A percentile compares a stretch with the other conserved stretches of the same genome.
Evolutionary conservation across 2,329 filamentous ascomycete genomes (phyloP).

Genomic region (Dactylella cylindrospora): DNA sequence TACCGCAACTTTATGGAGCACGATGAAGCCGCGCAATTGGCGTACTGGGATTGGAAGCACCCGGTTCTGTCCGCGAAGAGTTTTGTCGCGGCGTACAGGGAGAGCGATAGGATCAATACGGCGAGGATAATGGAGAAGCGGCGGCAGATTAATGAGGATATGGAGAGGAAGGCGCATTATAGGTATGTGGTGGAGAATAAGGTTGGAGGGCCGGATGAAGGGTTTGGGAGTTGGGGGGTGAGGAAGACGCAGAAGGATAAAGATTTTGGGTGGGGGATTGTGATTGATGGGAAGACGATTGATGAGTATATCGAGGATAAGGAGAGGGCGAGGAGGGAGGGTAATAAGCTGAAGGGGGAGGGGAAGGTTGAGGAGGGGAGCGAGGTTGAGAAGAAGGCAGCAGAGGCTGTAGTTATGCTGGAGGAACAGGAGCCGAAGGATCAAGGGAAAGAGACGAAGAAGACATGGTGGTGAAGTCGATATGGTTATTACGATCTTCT

Average conservation of each 20-base stretch:
- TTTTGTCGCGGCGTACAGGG: slow-evolving; percentile 31
- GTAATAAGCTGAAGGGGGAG: slow-evolving; percentile 16
- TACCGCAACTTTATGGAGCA: slow-evolving; percentile 43
- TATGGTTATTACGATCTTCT: slow-evolving; percentile 1
- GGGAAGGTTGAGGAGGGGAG: slow-evolving; percentile 12
- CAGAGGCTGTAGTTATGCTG: slow-evolving; percentile 19
- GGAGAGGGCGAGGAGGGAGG: slow-evolving; percentile 26
- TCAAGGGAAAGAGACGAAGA: slow-evolving; percentile 20
- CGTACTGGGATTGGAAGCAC: slow-evolving; percentile 40
- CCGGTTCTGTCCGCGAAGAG: slow-evolving; percentile 27
- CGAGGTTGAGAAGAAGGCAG: slow-evolving; percentile 5
- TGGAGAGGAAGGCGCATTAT: slow-evolving; percentile 43
- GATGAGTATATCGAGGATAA: slow-evolving; percentile 29
- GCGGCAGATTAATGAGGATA: slow-evolving; percentile 38
- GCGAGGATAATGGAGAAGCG: slow-evolving; percentile 41
- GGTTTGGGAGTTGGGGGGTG: slow-evolving; percentile 33
- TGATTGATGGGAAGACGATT: slow-evolving; percentile 42
- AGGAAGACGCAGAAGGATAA: slow-evolving; percentile 36
- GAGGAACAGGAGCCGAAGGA: slow-evolving; percentile 27
- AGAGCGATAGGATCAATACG: slow-evolving; percentile 37
- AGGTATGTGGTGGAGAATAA: slow-evolving; percentile 29
- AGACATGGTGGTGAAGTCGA: slow-evolving; percentile 37
- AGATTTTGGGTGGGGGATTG: slow-evolving; percentile 38
- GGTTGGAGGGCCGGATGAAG: slow-evolving; percentile 26
- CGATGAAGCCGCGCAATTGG: slow-evolving; percentile 22